A percentile compares a stretch with the other conserved stretches of the same genome.
Conservation (phyloP, 2,329 filamentous ascomycete genomes). For the Diplocarpon rosae region DNA sequence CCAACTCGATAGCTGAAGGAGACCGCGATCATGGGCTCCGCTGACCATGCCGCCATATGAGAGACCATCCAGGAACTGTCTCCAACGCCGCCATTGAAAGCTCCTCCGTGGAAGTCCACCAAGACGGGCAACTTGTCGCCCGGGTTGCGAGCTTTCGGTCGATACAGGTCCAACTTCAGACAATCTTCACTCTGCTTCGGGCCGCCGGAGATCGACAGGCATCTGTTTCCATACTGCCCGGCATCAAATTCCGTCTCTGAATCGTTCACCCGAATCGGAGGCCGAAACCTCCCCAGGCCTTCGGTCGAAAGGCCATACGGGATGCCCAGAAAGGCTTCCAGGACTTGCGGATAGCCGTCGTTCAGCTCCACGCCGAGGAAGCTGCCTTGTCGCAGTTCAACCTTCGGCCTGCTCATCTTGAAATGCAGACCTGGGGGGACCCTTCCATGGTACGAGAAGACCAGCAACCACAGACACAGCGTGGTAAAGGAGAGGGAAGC, state of each 20-base stretch:
- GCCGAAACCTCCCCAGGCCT: conserved; percentile 36
- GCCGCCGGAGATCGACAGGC: conserved; percentile 15
- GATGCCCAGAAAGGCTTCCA: conserved; percentile 36
- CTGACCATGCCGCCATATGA: conserved; percentile 46
- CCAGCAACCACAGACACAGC: too few species aligned
- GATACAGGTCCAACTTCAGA: conserved; percentile 40
- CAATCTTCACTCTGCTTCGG: conserved; percentile 36
- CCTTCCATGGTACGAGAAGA: too few species aligned
- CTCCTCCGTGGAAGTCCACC: conserved; percentile 54
- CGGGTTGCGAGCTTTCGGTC: conserved; percentile 22
- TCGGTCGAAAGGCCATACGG: conserved; percentile 38
- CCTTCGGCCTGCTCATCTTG: conserved; percentile 1
- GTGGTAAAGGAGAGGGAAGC: too few species aligned
- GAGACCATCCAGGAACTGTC: conserved; percentile 31
- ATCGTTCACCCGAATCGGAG: conserved; percentile 17
- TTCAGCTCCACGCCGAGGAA: conserved; percentile 16
- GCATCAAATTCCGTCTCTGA: conserved; percentile 27
- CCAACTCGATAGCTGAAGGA: conserved; percentile 54
- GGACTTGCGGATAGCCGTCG: conserved; percentile 14
- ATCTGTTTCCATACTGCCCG: conserved; percentile 26
- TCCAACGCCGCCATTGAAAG: conserved; percentile 45
- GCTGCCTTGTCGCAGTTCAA: conserved; percentile 21
- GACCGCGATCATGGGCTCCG: conserved; percentile 42
- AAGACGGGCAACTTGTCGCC: conserved; percentile 35
- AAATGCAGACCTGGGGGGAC: too few species aligned